Conservation (phyloP, 495 filamentous ascomycete species). For the Sporormia fimetaria region DNA sequence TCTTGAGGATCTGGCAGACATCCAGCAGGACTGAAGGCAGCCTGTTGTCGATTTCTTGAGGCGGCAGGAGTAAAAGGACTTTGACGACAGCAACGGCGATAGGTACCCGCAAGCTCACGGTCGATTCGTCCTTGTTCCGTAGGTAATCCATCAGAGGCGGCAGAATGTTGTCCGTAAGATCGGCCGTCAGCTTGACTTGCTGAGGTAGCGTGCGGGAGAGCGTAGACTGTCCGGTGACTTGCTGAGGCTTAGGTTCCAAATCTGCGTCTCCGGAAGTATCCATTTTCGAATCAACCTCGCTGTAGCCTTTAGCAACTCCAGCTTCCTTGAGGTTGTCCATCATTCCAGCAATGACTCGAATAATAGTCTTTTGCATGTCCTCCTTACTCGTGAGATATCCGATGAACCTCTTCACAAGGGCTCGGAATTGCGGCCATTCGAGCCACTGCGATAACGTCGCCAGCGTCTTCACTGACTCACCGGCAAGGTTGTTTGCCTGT, state of each 20-base stretch:
- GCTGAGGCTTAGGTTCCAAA: slow-evolving; percentile 25
- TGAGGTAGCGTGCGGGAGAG: slow-evolving; percentile 59
- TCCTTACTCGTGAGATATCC: slow-evolving; percentile 69
- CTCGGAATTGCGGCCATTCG: slow-evolving; percentile 85
- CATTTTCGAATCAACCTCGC: slow-evolving; percentile 31
- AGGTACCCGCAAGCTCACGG: slow-evolving; percentile 80
- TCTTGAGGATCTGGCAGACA: slow-evolving; percentile 82
- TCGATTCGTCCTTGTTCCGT: slow-evolving; percentile 85
- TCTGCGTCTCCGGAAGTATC: slow-evolving; percentile 19
- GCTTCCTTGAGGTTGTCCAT: slow-evolving; percentile 59
- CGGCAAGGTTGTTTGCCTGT: slow-evolving; percentile 70
- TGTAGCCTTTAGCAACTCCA: slow-evolving; percentile 37
- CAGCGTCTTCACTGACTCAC: slow-evolving; percentile 67
- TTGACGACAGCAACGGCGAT: slow-evolving; percentile 80
- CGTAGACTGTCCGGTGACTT: slow-evolving; percentile 33
- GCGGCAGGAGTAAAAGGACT: slow-evolving; percentile 66
- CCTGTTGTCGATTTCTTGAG: slow-evolving; percentile 53
- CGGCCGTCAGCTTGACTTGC: slow-evolving; percentile 56
- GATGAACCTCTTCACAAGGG: slow-evolving; percentile 67
- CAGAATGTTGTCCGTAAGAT: slow-evolving; percentile 63
- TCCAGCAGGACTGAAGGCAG: slow-evolving; percentile 79
- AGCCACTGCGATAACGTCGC: slow-evolving; percentile 60
- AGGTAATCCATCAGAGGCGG: slow-evolving; percentile 68
- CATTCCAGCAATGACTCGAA: slow-evolving; percentile 68
- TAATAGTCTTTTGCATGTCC: slow-evolving; percentile 73